A percentile compares a stretch with the other conserved stretches of the same genome.
phyloP scores from a whole-genome alignment of 495 filamentous ascomycete genomes.

The Halenospora varia region DNA sequence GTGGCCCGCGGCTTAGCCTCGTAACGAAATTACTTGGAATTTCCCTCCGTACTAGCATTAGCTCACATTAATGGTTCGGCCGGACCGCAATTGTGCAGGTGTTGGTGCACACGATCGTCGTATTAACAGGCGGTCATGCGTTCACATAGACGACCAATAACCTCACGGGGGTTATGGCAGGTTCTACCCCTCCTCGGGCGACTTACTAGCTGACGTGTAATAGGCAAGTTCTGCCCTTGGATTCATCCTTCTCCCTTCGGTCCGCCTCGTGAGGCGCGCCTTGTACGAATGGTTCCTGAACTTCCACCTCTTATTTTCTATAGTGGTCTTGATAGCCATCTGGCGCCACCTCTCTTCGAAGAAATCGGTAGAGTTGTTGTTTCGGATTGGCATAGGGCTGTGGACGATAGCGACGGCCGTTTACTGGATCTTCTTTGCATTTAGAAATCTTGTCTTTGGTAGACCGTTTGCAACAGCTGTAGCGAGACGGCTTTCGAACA shows the following conservation, averaged over 20 bases:
- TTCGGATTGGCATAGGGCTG: constrained; percentile 9
- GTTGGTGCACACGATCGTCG: constrained; percentile 19
- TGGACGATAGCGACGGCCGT: not conserved
- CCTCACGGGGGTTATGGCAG: constrained; percentile 15
- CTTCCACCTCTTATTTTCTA: not conserved
- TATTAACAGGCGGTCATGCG: not conserved
- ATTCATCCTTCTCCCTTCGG: constrained; percentile 11
- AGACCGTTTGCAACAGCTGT: constrained; percentile 1
- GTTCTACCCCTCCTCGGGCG: not conserved
- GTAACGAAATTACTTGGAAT: constrained; percentile 21
- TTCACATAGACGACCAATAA: constrained; percentile 9
- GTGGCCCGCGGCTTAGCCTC: constrained; percentile 10
- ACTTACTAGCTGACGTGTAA: constrained; percentile 9
- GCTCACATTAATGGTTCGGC: constrained; percentile 24
- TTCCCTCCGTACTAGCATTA: constrained; percentile 25
- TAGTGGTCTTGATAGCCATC: constrained; percentile 7
- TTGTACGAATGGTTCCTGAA: not conserved
- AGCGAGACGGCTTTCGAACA: not conserved
- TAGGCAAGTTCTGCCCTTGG: constrained; percentile 10
- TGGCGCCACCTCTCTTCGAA: constrained; percentile 16
- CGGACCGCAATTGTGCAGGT: constrained; percentile 20
- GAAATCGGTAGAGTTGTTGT: constrained; percentile 9
- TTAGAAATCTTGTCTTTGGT: constrained; percentile 10
- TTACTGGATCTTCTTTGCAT: constrained; percentile 4
- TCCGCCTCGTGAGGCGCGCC: constrained; percentile 3